A percentile compares a stretch with the other conserved stretches of the same genome.
These are phyloP conservation scores for Acanthamoeba castellanii DNA, from an alignment of 208 protist genomes.

Conservation along the genomic window DNA sequence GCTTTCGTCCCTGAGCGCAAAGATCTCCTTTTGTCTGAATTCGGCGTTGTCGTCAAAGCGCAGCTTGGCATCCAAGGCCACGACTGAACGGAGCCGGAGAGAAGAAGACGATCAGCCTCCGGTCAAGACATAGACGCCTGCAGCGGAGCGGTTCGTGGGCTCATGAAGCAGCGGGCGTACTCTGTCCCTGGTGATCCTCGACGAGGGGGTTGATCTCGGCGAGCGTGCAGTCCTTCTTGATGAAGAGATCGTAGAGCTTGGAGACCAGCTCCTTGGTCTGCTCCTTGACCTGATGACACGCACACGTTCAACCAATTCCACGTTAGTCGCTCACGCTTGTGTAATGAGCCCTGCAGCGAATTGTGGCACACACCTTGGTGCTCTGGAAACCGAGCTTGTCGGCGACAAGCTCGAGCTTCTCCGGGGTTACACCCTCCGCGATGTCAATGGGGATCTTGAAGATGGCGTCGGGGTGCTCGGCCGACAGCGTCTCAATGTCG, in stretches of 20 bases:
- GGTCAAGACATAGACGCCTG: not conserved
- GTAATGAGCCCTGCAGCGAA: no score
- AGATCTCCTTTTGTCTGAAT: conserved; percentile 98
- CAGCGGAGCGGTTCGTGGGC: no score
- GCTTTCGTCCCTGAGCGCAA: conserved; percentile 94
- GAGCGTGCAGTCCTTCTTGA: conserved; percentile 66
- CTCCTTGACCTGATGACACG: not conserved
- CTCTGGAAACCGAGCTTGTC: conserved; percentile 20
- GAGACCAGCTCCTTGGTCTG: not conserved
- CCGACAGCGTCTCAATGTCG: conserved; percentile 80
- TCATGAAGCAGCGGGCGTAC: conserved; percentile 1
- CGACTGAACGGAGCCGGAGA: conserved; percentile 82
- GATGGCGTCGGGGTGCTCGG: conserved; percentile 69
- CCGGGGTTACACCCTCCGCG: conserved; percentile 72
- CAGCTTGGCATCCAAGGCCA: conserved; percentile 99
- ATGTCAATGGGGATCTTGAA: conserved; percentile 80
- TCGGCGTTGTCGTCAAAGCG: conserved; percentile 99
- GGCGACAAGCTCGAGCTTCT: conserved; percentile 56
- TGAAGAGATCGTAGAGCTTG: conserved; percentile 26
- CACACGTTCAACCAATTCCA: not conserved
- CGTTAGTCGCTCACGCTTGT: no score
- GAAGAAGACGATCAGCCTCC: not conserved
- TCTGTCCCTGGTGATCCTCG: conserved; percentile 76
- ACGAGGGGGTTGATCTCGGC: conserved; percentile 85
- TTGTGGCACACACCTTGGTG: not conserved